phyloP scores from a whole-genome alignment of 1,284 basidiomycete genomes.

The Sphaerobolus stellatus region DNA sequence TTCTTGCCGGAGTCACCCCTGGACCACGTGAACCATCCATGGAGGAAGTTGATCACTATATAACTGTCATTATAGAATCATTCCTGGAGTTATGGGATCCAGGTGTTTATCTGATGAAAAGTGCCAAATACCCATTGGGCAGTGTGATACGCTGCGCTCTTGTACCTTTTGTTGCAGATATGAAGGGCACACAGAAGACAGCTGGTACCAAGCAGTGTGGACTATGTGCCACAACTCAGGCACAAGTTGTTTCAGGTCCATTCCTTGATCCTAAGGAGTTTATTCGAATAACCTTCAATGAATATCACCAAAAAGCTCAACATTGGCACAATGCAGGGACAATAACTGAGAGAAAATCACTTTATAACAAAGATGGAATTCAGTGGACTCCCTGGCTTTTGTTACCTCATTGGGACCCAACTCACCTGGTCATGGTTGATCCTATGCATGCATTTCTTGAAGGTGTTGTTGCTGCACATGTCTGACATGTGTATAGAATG shows the following conservation, averaged over 20 bases:
- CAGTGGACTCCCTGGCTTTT: conserved; percentile 36
- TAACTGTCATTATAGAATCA: conserved; percentile 30
- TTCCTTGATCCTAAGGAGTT: not conserved
- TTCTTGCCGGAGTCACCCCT: conserved; percentile 27
- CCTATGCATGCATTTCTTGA: too few species aligned
- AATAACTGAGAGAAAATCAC: conserved; percentile 12
- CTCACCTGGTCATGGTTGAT: too few species aligned
- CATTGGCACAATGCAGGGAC: conserved; percentile 20
- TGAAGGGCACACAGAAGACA: conserved; percentile 26
- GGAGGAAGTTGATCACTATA: conserved; percentile 28
- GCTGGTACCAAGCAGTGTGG: conserved; percentile 28
- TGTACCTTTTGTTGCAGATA: conserved; percentile 29
- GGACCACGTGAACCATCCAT: conserved; percentile 25
- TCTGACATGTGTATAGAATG: too few species aligned
- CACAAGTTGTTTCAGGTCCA: conserved; percentile 7
- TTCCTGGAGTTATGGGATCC: conserved; percentile 28
- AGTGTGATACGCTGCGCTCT: conserved; percentile 21
- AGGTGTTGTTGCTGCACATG: too few species aligned
- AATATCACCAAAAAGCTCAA: not conserved
- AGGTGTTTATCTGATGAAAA: conserved; percentile 29
- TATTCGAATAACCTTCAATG: not conserved
- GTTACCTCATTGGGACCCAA: conserved; percentile 40
- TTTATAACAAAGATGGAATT: conserved; percentile 27
- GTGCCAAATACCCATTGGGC: conserved; percentile 20
- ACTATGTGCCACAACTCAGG: conserved; percentile 19